Evolutionary conservation across 78 protist genomes (phyloP), one percentile per base, ranked within the genome.

Genomic region (Salpingoeca rosetta): DNA sequence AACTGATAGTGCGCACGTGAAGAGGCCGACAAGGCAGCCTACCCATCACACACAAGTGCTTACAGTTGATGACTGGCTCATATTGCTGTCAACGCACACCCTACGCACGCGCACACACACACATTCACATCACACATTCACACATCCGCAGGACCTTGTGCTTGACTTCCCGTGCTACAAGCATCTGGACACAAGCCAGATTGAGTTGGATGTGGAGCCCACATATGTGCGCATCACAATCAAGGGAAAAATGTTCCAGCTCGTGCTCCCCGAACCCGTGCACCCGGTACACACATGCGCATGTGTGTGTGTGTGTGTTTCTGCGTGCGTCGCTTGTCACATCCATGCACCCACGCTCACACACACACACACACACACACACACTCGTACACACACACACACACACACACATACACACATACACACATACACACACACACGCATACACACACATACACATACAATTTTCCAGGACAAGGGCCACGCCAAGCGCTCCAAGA

Each of bases 181-280:
- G 76, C 88, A 74, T 40, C 45, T 93, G 26, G 86, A 85, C 74
- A 87, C 90, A 3, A 45, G 91, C 24, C 84, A 80, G 37, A 79
- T 93, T 43, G 80, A 86, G 3, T 82, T 81, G 27, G 92, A 93
- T 43, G 87, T 89, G 22, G 86, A 93, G 43, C 91, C 94, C 26
- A 51, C n/a, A 22, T 88, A 85, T 84, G 80, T 89, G 42, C 36
- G 85, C 25, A 37, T 88, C 44, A 28, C 57, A 3, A 81, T 88
- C n/a, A 92, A 91, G 87, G 84, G 78, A 2, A 77, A 79, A 25
- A 57, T 86, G 57, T 51, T 51, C 17, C 65, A 51, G 65, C 65
- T 51, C 17, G 31, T 22, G 7, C 65, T 51, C 31, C 65, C 65
- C 65, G 65, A 51, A 51, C 31, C 7, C 7, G 65, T 51, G 31